phyloP scores from a whole-genome alignment of 129 eudicot species.

The Flaveria ramosissima region DNA sequence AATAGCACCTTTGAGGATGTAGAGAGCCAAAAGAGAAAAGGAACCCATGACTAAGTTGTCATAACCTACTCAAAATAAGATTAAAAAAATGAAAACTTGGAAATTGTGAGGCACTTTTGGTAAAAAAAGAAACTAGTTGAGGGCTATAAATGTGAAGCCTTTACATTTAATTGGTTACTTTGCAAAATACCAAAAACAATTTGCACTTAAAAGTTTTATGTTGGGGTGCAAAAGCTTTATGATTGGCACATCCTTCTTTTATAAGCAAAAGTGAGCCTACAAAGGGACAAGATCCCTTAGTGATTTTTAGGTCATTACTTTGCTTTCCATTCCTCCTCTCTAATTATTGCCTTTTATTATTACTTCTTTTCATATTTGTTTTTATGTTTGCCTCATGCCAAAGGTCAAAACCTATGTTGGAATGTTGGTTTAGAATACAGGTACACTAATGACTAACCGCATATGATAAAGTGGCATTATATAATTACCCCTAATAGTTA shows the following conservation, averaged over 20 bases:
- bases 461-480: no score
- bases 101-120: conserved; percentile 41
- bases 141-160: conserved; percentile 33
- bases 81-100: conserved; percentile 25
- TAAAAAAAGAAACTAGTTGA: conserved; percentile 31
- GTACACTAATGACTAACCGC: conserved; percentile 17
- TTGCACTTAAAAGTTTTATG: conserved; percentile 24
- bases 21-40: conserved; percentile 1
- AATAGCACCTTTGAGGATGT: conserved; percentile 9
- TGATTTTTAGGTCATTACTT: conserved; percentile 44
- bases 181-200: conserved; percentile 35
- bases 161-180: conserved; percentile 43
- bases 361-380: conserved; percentile 20
- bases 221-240: conserved; percentile 37
- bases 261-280: conserved; percentile 45
- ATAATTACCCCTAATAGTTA: no score
- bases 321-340: conserved; percentile 39
- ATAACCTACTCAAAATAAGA: conserved; percentile 22
- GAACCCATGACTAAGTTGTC: conserved; percentile 34
- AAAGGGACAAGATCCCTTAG: conserved; percentile 48
- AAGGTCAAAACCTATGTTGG: conserved; percentile 40
- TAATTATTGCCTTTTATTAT: conserved; percentile 33
- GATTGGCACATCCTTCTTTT: conserved; percentile 42
- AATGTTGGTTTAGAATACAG: conserved; percentile 31
- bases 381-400: conserved; percentile 34